Percentiles rank a stretch among this genome's conserved stretches.
Evolutionary conservation across 2,329 filamentous ascomycete species (phyloP).

Genomic region (Cladosporium sp.): DNA sequence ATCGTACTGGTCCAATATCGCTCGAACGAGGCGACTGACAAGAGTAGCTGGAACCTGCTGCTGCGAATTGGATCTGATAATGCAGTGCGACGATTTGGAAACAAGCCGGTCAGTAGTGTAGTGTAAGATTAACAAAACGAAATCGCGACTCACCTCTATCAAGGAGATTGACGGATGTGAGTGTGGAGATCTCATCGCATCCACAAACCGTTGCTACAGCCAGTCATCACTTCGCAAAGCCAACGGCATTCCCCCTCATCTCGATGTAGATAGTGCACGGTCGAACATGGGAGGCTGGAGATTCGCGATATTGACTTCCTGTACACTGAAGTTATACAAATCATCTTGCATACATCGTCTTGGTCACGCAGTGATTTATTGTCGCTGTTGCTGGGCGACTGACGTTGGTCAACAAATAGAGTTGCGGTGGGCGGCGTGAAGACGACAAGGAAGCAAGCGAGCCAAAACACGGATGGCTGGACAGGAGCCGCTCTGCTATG

Average conservation of each 20-base stretch:
- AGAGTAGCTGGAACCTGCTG: no score
- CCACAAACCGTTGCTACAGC: constrained; percentile 6
- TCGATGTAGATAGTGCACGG: neutral
- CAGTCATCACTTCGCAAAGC: neutral
- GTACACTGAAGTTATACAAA: neutral
- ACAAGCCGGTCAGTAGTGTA: neutral
- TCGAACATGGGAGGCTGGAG: neutral
- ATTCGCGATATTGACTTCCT: neutral
- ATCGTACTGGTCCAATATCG: neutral
- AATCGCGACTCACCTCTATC: neutral
- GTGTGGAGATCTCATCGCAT: neutral
- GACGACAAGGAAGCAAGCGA: constrained; percentile 1
- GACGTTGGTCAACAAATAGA: neutral
- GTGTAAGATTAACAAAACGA: neutral
- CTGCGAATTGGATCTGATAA: neutral
- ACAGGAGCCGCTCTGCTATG: neutral
- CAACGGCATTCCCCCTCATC: constrained; percentile 11
- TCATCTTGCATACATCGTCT: neutral
- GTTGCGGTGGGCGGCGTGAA: constrained; percentile 14
- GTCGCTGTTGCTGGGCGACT: constrained; percentile 6
- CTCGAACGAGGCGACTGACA: no score
- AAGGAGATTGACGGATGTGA: neutral
- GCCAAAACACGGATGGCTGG: constrained; percentile 12
- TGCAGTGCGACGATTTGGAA: neutral
- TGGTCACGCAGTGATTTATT: neutral